Base-by-base conservation (phyloP, 345 rosid genomes). In the Rubroshorea leprosula region DNA sequence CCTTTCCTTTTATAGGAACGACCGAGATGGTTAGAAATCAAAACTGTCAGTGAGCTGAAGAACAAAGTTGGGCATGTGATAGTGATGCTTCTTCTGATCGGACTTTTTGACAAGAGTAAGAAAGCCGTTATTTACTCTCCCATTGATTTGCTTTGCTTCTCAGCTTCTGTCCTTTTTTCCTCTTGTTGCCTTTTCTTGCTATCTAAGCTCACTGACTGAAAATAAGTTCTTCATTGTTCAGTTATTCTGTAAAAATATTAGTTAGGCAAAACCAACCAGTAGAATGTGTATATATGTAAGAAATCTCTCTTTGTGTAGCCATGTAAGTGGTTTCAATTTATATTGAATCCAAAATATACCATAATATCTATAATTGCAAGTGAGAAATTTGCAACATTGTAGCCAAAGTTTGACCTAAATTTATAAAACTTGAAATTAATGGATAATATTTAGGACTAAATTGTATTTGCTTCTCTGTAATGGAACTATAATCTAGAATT, bases 71-170 rank as follows among this genome's bases (percentile, higher is more conserved):
- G 98, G 21, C 96, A 91, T 54, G 98, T 91, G 16, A 91, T 91
- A 68, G 96, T 91, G 72, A 91, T 91, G 98, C 88, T 88, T 35
- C 83, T 91, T 43, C 75, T 91, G 57, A 91, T 91, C 12, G 98
- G 98, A 51, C 77, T 82, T 72, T 80, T 88, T 38, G 96, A 91
- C 27, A 91, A 91, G 75, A 82, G 87, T 69, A 88, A 87, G 77
- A 88, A 74, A 55, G 79, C 85, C 20, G 81, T 61, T 0, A 85
- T 91, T 66, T 63, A 56, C 23, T 61, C 95, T 67, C 82, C 92
- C 23, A 4, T 66, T 3, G 96, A 87, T 73, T 69, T 87, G 83
- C 80, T 91, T 47, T 87, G 87, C 76, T 79, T 90, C 69, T 71
- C 97, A 31, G 83, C 80, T 44, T 82, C 95, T 18, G 82, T 91